Evolutionary conservation across 495 filamentous ascomycete species (phyloP), one percentile per base, ranked within the genome.

Genomic region (Penicillium macrosclerotiorum): DNA sequence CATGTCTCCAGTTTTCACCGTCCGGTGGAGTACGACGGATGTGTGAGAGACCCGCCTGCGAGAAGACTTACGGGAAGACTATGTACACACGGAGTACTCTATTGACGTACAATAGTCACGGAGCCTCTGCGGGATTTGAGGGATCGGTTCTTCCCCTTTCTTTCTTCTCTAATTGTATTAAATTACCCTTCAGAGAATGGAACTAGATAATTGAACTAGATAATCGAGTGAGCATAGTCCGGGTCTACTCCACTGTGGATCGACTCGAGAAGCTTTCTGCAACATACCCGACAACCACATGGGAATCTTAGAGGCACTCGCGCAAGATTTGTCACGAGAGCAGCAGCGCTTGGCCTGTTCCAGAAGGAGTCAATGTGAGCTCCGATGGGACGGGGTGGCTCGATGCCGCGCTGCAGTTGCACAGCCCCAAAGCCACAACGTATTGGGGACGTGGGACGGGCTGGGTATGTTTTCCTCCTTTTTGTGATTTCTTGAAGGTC

Each of bases 341-440:
- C 4, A 13, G 37, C 16, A 12, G 19, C 6, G 5, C n/a, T n/a
- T 44, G 17, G 14, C 41, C 31, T 8, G 9, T 14, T 35, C n/a
- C 2, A 9, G 13, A 18, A 33, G 9, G n/a, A 5, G 14, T n/a
- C 2, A 3, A 35, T 20, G 8, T 23, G 47, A 39, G 40, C 39
- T 44, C 24, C 18, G 14, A 49, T 9, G 22, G 27, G 43, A 27
- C 19, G 41, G 31, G 30, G n/a, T n/a, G n/a, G n/a, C n/a, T n/a
- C n/a, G n/a, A n/a, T n/a, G n/a, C n/a, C n/a, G n/a, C n/a, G 12
- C 14, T 26, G 20, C 5, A 24, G 20, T n/a, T 41, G 42, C 41
- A 45, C 42, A 40, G 48, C 48, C 48, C 41, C 48, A 40, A 19
- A 41, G 25, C 34, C 35, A 47, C 44, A 38, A 8, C 13, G 11